These are phyloP conservation scores for Leptographium procerum DNA, from an alignment of 2,329 filamentous ascomycete genomes.

Conservation along the genomic window DNA sequence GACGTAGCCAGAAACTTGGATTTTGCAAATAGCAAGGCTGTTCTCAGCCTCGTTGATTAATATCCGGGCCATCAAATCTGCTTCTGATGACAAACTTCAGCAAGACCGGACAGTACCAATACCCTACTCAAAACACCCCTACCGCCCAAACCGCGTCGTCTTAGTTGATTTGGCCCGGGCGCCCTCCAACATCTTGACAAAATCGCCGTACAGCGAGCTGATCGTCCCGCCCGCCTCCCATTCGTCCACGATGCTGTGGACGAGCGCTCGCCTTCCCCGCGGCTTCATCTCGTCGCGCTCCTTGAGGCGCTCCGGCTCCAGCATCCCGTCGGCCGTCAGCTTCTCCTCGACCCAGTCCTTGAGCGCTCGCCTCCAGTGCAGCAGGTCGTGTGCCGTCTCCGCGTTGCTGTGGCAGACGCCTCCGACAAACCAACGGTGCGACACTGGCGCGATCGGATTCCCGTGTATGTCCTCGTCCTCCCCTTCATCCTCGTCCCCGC, in stretches of 20 bases:
- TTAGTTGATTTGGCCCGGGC: slow-evolving; percentile 34
- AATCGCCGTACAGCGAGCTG: slow-evolving; percentile 50
- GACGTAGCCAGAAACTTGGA: too few relatives aligned
- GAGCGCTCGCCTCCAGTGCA: slow-evolving; percentile 68
- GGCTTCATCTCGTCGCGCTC: slow-evolving; percentile 50
- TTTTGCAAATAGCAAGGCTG: too few relatives aligned
- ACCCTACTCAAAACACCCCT: not conserved
- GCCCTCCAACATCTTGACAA: slow-evolving; percentile 48
- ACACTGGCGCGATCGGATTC: slow-evolving; percentile 22
- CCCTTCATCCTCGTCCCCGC: slow-evolving; percentile 18
- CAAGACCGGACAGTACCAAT: not conserved
- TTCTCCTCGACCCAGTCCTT: slow-evolving; percentile 58
- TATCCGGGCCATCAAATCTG: too few relatives aligned
- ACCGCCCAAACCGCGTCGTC: slow-evolving; percentile 9
- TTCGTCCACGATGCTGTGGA: slow-evolving; percentile 49
- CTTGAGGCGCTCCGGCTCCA: slow-evolving; percentile 44
- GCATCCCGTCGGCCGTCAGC: slow-evolving; percentile 46
- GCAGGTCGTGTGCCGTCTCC: slow-evolving; percentile 56
- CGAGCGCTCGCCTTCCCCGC: slow-evolving; percentile 46
- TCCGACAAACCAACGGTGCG: slow-evolving; percentile 30
- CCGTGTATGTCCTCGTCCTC: slow-evolving; percentile 30
- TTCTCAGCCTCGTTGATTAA: too few relatives aligned
- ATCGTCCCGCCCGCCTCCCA: slow-evolving; percentile 53
- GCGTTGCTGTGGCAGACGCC: slow-evolving; percentile 38
- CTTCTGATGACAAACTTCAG: too few relatives aligned